A percentile compares a stretch with the other conserved stretches of the same genome.
phyloP scores from a whole-genome alignment of 495 filamentous ascomycete genomes.

The Penicillium robsamsonii region DNA sequence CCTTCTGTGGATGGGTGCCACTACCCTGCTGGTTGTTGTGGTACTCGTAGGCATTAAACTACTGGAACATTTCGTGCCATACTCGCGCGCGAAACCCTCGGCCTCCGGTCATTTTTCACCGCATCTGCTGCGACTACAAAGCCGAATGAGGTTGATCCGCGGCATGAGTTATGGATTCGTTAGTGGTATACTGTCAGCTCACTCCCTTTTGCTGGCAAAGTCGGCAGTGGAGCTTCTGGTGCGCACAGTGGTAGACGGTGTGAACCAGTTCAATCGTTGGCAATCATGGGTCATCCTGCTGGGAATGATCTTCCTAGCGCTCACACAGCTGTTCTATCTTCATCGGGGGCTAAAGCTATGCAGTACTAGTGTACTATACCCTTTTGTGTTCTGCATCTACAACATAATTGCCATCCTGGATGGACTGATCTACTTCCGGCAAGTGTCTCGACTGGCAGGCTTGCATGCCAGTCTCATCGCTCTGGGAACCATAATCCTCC shows the following conservation, averaged over 20 bases:
- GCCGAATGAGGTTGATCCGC: conserved; percentile 71
- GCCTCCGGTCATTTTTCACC: conserved; percentile 43
- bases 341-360: conserved; percentile 91
- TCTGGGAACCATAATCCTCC: conserved; percentile 80
- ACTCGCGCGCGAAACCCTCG: conserved; percentile 33
- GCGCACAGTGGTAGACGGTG: conserved; percentile 78
- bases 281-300: conserved; percentile 94
- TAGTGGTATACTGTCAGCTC: conserved; percentile 91
- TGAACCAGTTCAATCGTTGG: conserved; percentile 96
- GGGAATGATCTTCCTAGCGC: conserved; percentile 74
- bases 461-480: conserved; percentile 81
- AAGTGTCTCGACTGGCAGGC: conserved; percentile 71
- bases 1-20: conserved; percentile 85
- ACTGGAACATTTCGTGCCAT: conserved; percentile 51
- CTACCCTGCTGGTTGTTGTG: conserved; percentile 64
- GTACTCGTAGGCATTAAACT: conserved; percentile 62
- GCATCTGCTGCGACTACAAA: conserved; percentile 30
- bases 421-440: conserved; percentile 93
- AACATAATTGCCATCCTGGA: conserved; percentile 99
- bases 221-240: conserved; percentile 96
- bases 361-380: conserved; percentile 95
- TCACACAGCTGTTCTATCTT: conserved; percentile 92
- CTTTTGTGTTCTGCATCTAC: conserved; percentile 97
- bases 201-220: conserved; percentile 90
- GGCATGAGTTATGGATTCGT: conserved; percentile 87